phyloP scores from a whole-genome alignment of 345 rosid genomes.

The Arabidopsis thaliana region DNA sequence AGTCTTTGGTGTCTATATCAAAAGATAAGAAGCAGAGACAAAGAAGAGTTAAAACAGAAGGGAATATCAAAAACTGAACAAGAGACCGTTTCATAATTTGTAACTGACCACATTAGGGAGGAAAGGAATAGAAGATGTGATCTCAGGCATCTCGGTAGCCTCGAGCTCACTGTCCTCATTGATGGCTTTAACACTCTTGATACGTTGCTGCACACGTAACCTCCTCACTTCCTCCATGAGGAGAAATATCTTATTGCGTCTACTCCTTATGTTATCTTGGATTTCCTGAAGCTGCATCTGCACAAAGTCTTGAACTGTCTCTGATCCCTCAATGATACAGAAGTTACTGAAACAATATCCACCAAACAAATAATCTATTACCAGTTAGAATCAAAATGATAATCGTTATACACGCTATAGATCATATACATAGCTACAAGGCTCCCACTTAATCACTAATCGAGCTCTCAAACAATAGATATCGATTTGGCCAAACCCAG shows the following conservation, averaged over 20 bases:
- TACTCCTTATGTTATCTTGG: constrained; percentile 78
- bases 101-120: constrained; percentile 69
- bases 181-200: constrained; percentile 55
- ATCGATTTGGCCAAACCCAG: not conserved
- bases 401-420: not conserved
- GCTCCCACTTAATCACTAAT: constrained; percentile 14
- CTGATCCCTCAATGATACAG: constrained; percentile 96
- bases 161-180: constrained; percentile 53
- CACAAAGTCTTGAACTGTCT: constrained; percentile 81
- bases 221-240: constrained; percentile 99
- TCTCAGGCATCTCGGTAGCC: constrained; percentile 84
- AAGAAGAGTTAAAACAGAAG: not conserved
- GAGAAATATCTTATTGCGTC: constrained; percentile 91
- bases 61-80: not conserved
- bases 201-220: constrained; percentile 80
- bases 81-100: not conserved
- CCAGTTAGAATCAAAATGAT: not conserved
- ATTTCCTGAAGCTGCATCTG: constrained; percentile 91
- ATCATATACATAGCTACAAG: not conserved
- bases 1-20: constrained; percentile 74
- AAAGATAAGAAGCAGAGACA: constrained; percentile 24
- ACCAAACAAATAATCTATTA: not conserved
- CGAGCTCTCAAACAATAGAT: not conserved
- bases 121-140: constrained; percentile 93
- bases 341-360: constrained; percentile 59